Evolutionary conservation across 495 filamentous ascomycete species (phyloP).

Genomic region (Rhizodiscina lignyota): DNA sequence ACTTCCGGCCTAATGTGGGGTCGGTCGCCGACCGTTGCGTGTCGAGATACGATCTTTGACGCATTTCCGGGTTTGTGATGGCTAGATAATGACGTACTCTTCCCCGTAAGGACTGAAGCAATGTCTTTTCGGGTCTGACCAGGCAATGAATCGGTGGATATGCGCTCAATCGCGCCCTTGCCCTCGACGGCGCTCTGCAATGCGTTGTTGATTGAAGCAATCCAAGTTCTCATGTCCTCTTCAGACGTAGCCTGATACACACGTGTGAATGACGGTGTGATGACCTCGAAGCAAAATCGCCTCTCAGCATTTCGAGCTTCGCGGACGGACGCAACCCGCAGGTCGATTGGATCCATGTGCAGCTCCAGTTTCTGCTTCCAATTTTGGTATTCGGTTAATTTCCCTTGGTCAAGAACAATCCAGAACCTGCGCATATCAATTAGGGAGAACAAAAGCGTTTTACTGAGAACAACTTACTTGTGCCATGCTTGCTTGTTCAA

Average conservation of each 20-base stretch:
- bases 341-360: conserved; percentile 96
- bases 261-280: conserved; percentile 89
- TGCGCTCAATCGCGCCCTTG: conserved; percentile 34
- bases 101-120: conserved; percentile 84
- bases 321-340: conserved; percentile 90
- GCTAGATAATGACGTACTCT: conserved; percentile 58
- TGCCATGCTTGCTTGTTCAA: conserved; percentile 98
- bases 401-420: conserved; percentile 94
- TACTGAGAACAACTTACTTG: conserved; percentile 53
- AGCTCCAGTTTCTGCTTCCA: conserved; percentile 96
- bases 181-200: conserved; percentile 90
- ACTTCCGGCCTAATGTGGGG: conserved; percentile 48
- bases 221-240: conserved; percentile 96
- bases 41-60: conserved; percentile 47
- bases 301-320: conserved; percentile 89
- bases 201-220: conserved; percentile 90
- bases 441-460: background rate
- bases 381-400: conserved; percentile 94
- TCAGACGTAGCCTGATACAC: conserved; percentile 97
- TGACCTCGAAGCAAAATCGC: conserved; percentile 96
- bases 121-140: conserved; percentile 51
- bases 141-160: conserved; percentile 20
- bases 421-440: conserved; percentile 52
- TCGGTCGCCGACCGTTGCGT: conserved; percentile 79
- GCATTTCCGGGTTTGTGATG: conserved; percentile 15